These are phyloP conservation scores for Gaultheria prostrata DNA, from an alignment of 148 eudicot genomes.

Conservation along the genomic window DNA sequence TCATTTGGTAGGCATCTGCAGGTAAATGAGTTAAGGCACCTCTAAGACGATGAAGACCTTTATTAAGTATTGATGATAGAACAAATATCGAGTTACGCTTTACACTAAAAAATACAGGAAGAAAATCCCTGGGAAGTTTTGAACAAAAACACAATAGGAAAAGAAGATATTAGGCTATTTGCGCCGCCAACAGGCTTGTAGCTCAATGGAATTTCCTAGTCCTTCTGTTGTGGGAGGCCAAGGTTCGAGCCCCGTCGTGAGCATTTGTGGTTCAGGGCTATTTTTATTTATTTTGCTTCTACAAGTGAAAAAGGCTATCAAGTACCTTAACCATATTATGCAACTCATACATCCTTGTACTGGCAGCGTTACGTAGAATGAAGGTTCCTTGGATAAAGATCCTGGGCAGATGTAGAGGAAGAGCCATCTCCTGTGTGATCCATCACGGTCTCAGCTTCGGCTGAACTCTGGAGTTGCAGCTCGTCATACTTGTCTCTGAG, in stretches of 20 bases:
- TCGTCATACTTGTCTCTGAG: slow-evolving; percentile 31
- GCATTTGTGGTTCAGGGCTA: too few relatives aligned
- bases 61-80: neutral
- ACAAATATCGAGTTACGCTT: neutral
- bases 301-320: neutral
- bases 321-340: neutral
- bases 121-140: neutral
- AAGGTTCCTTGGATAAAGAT: neutral
- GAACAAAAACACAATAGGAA: neutral
- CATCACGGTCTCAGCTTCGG: neutral
- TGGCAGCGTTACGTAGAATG: neutral
- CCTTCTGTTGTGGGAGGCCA: too few relatives aligned
- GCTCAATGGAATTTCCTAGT: too few relatives aligned
- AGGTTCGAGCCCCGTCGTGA: too few relatives aligned
- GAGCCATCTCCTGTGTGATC: neutral
- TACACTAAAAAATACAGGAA: neutral
- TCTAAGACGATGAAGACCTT: neutral
- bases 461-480: neutral
- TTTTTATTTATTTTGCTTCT: neutral
- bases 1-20: too few relatives aligned
- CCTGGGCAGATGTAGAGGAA: slow-evolving; percentile 15
- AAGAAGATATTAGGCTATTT: neutral
- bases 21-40: too few relatives aligned
- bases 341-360: neutral
- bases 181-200: too few relatives aligned